Evolutionary conservation across 352 stramenopile genomes (phyloP), one percentile per base, ranked within the genome.

Genomic region (Globisporangium cystogenes): DNA sequence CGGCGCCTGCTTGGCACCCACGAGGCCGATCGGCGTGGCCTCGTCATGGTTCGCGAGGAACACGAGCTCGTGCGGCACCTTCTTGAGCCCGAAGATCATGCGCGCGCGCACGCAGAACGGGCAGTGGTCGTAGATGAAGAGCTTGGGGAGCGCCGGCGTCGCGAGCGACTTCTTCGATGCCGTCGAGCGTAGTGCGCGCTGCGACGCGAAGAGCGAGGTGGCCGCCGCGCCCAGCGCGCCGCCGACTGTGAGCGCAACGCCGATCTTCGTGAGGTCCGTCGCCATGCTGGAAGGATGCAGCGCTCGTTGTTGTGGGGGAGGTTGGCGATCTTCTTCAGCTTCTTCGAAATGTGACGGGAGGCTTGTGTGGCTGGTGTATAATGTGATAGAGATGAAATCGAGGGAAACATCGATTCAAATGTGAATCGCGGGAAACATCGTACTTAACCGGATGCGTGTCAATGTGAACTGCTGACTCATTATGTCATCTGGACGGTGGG

Each of bases 111-210:
- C 66, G 55, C 68, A 74, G 48, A 71, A 79, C 14, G 68, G 63
- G 33, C 66, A 76, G 48, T 67, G 53, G 64, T 82, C 72, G 59
- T 79, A 82, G 23, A 78, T 55, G 64, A 73, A 76, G 18, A 82
- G 58, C 64, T 70, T 74, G n/a, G 59, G 64, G 45, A 63, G 23
- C 37, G 51, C 42, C 16, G n/a, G 27, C 6, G 31, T 14, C 7
- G 39, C 18, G 35, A 18, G 40, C 20, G 40, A 20, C 40, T 26
- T 55, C 23, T 33, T 39, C 11, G 27, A 18, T 3, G 29, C 16
- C 14, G 50, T 16, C 29, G 53, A 55, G 51, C 52, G 48, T 35
- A 54, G 44, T 36, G 55, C 57, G 46, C 58, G 60, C 15, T 56
- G 58, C 35, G 58, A 41, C 27, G 48, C 55, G 40, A 59, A 67